Conservation (phyloP, 768 basidiomycete genomes). For the Daedalea quercina region DNA sequence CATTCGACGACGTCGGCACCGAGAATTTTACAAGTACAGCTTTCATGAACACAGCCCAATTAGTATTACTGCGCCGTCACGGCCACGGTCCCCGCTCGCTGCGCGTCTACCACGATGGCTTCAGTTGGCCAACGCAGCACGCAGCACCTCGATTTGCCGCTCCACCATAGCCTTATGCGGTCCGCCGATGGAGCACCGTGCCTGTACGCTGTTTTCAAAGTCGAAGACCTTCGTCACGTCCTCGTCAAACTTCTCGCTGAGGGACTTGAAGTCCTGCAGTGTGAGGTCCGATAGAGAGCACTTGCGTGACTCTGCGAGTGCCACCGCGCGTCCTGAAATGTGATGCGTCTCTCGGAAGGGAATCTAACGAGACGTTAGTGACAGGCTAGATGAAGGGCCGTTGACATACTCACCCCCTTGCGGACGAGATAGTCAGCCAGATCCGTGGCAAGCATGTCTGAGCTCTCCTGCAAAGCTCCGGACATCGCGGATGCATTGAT, state of each 20-base stretch:
- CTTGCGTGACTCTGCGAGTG: constrained; percentile 78
- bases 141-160: constrained; percentile 76
- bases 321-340: constrained; percentile 93
- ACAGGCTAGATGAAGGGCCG: constrained; percentile 4
- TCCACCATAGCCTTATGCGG: constrained; percentile 80
- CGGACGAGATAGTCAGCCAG: constrained; percentile 97
- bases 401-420: constrained; percentile 71
- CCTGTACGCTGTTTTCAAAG: constrained; percentile 94
- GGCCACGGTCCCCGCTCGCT: too few relatives aligned
- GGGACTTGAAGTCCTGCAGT: constrained; percentile 68
- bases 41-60: neutral
- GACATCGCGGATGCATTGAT: constrained; percentile 89
- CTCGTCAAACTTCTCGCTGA: constrained; percentile 72
- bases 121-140: constrained; percentile 38
- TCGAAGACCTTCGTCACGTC: constrained; percentile 86
- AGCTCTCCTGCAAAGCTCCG: constrained; percentile 57
- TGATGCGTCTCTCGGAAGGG: constrained; percentile 99
- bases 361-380: constrained; percentile 43
- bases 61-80: too few relatives aligned
- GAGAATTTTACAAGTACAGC: neutral
- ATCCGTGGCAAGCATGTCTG: constrained; percentile 99
- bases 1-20: too few relatives aligned
- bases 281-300: constrained; percentile 80
- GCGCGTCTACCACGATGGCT: neutral
- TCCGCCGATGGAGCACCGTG: constrained; percentile 87